Base-by-base conservation (phyloP, 2,329 filamentous ascomycete species). In the Aureobasidium subglaciale region DNA sequence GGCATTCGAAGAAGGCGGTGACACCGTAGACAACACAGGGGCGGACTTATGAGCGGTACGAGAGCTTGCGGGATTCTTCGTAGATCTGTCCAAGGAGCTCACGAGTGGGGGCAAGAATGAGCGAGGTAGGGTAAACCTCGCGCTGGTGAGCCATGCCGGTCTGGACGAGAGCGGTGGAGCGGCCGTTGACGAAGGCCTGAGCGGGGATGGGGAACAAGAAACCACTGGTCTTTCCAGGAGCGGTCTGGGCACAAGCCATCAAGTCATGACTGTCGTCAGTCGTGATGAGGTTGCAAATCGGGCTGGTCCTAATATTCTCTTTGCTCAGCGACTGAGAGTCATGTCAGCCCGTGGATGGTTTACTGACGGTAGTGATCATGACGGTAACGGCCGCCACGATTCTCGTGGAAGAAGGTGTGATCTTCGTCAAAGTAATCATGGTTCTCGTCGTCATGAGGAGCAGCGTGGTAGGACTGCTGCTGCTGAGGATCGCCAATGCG, bases 201-300 rank as follows among this genome's bases (percentile, higher is more conserved):
- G 93, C 96, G 49, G 99, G 83, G 63, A 99, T 97, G 58, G 93
- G 93, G 81, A 99, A 99, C 62, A 99, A 79, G 84, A 99, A 99
- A 81, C 93, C 93, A 79, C 93, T 93, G 72, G 93, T 99, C 84
- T 99, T 99, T 81, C 93, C 93, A 68, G 93, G 99, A 86, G 93
- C 93, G 65, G 93, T 99, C 82, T 99, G 93, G 67, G 93, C 93
- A 80, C 93, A 99, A 74, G 93, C 93, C 93, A 99, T 99, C 71
- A 99, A 80, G 75, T 99, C 93, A 76, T 93, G 90, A 62, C 93
- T 93, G 65, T 85, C 87, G n/a, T n/a, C n/a, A n/a, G n/a, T 40
- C 37, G 18, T 40, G 6, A 40, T 40, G 37, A 40, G 7, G 18
- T 38, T n/a, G 35, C n/a, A 18, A 22, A 18, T 20, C 20, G 16